Percentiles rank a stretch among this genome's conserved stretches.
Conservation (phyloP, 1,139 yeast species). For the Blastobotrys capitulatus region DNA sequence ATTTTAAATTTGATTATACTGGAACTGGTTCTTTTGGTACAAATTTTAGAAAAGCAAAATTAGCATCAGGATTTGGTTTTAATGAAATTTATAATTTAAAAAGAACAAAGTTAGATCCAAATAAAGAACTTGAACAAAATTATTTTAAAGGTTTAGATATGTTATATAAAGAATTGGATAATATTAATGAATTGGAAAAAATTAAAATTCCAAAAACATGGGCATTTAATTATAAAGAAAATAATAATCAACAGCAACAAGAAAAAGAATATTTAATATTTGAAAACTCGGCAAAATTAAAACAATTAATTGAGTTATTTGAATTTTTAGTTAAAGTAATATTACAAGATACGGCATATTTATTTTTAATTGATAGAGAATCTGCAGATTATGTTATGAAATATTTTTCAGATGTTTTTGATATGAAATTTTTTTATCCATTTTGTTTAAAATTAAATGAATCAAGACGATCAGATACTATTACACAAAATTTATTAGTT, state of each 20-base stretch:
- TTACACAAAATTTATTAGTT: not conserved
- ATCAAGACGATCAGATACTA: not conserved
- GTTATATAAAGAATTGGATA: not conserved
- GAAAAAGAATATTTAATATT: not conserved
- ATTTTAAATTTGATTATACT: not conserved
- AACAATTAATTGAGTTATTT: not conserved
- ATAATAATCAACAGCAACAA: not conserved
- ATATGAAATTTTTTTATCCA: not conserved
- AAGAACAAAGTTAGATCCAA: not conserved
- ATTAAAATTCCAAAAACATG: not conserved
- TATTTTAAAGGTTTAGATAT: not conserved
- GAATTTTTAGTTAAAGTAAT: not conserved
- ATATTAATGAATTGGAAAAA: not conserved
- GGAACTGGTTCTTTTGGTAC: not conserved
- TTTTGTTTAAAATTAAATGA: not conserved
- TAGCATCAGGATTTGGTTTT: not conserved
- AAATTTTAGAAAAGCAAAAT: not conserved
- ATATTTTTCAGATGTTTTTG: not conserved
- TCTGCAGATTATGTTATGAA: not conserved
- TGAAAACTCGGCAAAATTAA: not conserved
- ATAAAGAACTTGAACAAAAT: not conserved
- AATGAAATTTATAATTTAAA: not conserved
- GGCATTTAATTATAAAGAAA: not conserved
- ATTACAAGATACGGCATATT: conserved; percentile 3
- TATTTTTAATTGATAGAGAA: conserved; percentile 1